These are phyloP conservation scores for Borovskyia barvae DNA, from an alignment of 208 protist genomes.

Conservation along the genomic window DNA sequence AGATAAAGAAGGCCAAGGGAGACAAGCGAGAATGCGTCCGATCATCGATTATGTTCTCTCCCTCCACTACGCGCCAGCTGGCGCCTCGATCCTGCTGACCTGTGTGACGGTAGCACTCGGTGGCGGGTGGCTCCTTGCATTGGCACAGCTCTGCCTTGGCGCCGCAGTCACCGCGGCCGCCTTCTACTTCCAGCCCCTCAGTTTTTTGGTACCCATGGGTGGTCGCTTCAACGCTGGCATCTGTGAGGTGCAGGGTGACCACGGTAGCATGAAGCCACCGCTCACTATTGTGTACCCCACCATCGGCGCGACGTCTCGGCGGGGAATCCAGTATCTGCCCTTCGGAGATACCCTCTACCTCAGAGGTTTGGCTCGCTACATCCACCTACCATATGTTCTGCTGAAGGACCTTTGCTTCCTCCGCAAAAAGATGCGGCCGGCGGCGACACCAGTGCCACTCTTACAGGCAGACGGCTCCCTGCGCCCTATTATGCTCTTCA, in stretches of 20 bases:
- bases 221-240: slow-evolving; percentile 54
- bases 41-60: slow-evolving; percentile 20
- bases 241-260: slow-evolving; percentile 27
- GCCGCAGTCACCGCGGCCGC: slow-evolving; percentile 3
- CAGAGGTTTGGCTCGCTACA: slow-evolving; percentile 52
- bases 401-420: slow-evolving; percentile 47
- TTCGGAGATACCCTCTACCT: slow-evolving; percentile 63
- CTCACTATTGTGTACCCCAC: slow-evolving; percentile 75
- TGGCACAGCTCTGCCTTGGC: slow-evolving; percentile 9
- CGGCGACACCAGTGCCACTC: slow-evolving; percentile 35
- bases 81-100: slow-evolving; percentile 1
- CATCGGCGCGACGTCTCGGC: neutral
- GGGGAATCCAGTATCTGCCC: slow-evolving; percentile 44
- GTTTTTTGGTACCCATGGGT: slow-evolving; percentile 41
- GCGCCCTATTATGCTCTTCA: slow-evolving; percentile 68
- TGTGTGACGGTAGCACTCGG: neutral
- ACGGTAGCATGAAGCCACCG: slow-evolving; percentile 34
- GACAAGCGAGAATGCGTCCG: too few relatives aligned
- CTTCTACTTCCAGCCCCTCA: slow-evolving; percentile 43
- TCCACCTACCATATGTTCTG: slow-evolving; percentile 44
- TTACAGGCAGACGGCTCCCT: slow-evolving; percentile 25
- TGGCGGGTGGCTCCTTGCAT: slow-evolving; percentile 5
- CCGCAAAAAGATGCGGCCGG: slow-evolving; percentile 14
- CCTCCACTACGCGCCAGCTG: slow-evolving; percentile 15
- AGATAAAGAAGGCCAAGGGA: too few relatives aligned